These are phyloP conservation scores for Chernovozyma sophiae-reginae DNA, from an alignment of 1,139 yeast species.

Conservation along the genomic window DNA sequence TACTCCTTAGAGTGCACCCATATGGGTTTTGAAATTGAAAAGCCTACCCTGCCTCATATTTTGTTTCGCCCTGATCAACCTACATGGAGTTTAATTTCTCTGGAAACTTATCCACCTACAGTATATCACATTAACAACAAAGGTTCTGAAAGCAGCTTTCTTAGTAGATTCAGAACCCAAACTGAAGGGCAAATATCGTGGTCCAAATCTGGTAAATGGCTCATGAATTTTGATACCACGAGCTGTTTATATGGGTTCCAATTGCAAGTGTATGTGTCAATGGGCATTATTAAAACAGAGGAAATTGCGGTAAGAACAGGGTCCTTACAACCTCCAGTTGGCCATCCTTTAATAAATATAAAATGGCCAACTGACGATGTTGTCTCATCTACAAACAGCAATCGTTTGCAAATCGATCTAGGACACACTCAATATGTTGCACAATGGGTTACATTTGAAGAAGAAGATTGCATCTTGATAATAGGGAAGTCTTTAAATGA, in stretches of 20 bases:
- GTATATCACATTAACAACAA: constrained; percentile 32
- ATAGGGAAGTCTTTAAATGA: not conserved
- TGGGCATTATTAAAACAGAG: constrained; percentile 17
- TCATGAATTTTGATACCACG: constrained; percentile 22
- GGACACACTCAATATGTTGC: not conserved
- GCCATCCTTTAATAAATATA: constrained; percentile 18
- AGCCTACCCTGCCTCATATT: constrained; percentile 20
- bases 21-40: constrained; percentile 28
- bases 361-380: constrained; percentile 15
- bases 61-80: constrained; percentile 16
- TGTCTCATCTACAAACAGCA: not conserved
- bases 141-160: constrained; percentile 28
- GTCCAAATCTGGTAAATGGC: constrained; percentile 37
- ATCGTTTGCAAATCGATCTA: not conserved
- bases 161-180: constrained; percentile 21
- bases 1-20: constrained; percentile 39
- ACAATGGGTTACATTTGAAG: constrained; percentile 6
- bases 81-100: constrained; percentile 30
- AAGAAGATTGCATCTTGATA: not conserved
- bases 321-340: constrained; percentile 10
- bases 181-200: constrained; percentile 22
- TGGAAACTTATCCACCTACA: constrained; percentile 16
- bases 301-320: constrained; percentile 6
- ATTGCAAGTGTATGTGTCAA: constrained; percentile 23
- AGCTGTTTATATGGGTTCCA: constrained; percentile 28